Evolutionary conservation across 1,139 yeast genomes (phyloP), one percentile per base, ranked within the genome.

Genomic region (Blastobotrys indianensis): DNA sequence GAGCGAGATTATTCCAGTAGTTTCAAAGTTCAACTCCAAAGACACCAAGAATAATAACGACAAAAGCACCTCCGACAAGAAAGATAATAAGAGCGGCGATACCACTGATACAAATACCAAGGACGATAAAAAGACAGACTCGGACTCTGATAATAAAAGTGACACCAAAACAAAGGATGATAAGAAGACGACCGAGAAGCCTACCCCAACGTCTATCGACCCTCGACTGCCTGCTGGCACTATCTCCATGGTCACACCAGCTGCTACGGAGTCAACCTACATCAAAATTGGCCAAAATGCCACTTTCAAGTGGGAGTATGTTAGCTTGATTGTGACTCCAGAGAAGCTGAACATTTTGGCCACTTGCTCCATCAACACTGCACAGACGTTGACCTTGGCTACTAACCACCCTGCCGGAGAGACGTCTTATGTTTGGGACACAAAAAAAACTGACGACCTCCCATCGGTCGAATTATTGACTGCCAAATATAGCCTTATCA

Each of bases 251-350:
- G 39, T 54, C 8, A 58, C 66, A 8, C 73, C 73, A 1, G 58
- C 55, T 2, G 50, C 67, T 3, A 65, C 70, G 9, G 58, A 55
- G 25, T 43, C 58, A 8, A 64, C 70, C 1, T 69, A 69, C 48
- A 56, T 68, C 49, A 66, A 66, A 50, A 56, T 65, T 35, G 73
- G 74, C 3, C 63, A 62, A 12, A 51, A 55, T 33, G 73, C 71
- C 10, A 67, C 73, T 11, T 69, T 69, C 49, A 59, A 64, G 25
- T 69, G 73, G 73, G 55, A 62, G 31, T 69, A 64, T 50, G 67
- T 72, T 20, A 59, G 62, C 37, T 58, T 69, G 11, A 45, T 52
- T 1, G 60, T 65, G 17, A 62, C 69, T 7, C 73, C 73, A 1
- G 51, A 59, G 17, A 63, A 63, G 1, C 47, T 69, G 41, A 66